phyloP scores from a whole-genome alignment of 306 rosid genomes.

The Ochetophila trinervis region DNA sequence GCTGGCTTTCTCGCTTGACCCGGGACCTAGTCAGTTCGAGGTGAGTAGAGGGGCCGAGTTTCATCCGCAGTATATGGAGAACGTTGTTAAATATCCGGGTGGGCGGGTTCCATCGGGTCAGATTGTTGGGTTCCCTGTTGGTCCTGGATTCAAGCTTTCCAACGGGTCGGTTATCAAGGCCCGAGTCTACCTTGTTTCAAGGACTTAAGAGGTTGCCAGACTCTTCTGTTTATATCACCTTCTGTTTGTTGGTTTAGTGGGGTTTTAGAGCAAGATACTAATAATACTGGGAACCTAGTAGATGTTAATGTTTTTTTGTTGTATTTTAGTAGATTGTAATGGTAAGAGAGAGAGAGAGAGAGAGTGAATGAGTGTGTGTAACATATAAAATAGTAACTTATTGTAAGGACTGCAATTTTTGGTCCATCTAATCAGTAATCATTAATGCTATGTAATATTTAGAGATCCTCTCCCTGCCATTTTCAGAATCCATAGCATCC shows the following conservation, averaged over 20 bases:
- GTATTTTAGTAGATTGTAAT: no score
- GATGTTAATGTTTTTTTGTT: no score
- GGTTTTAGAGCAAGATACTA: neutral
- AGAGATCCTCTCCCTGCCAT: no score
- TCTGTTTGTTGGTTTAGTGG: neutral
- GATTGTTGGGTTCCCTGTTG: constrained; percentile 72
- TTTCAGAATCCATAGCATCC: no score
- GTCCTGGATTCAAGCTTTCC: constrained; percentile 92
- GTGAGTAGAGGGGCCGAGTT: constrained; percentile 86
- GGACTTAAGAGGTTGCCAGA: constrained; percentile 24
- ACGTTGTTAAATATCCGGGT: constrained; percentile 59
- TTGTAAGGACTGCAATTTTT: no score
- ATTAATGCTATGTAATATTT: no score
- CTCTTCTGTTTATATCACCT: neutral
- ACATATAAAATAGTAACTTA: no score
- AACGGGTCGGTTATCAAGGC: constrained; percentile 78
- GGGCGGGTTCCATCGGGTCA: constrained; percentile 68
- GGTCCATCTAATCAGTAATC: no score
- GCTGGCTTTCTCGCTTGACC: constrained; percentile 89
- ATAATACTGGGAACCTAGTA: no score
- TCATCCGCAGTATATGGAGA: constrained; percentile 78
- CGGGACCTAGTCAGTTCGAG: constrained; percentile 83
- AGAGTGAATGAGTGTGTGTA: no score
- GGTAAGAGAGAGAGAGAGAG: no score
- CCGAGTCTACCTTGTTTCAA: constrained; percentile 65